These are phyloP conservation scores for Arabis alpina DNA, from an alignment of 345 rosid species.

Conservation along the genomic window DNA sequence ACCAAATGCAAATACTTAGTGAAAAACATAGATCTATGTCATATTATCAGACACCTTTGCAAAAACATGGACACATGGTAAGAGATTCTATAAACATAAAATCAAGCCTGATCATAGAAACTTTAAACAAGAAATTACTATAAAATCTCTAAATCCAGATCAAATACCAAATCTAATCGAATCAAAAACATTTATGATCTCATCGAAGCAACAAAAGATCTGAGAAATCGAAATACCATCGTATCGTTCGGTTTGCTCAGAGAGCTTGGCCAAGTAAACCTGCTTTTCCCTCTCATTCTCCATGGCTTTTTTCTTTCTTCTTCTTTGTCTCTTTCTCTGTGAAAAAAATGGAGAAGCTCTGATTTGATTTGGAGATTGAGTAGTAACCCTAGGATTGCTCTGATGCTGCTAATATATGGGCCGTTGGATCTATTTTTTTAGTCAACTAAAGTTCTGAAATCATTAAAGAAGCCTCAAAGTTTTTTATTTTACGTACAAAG, in stretches of 20 bases:
- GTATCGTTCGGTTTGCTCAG: constrained; percentile 93
- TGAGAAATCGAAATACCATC: constrained; percentile 53
- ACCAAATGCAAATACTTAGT: no score
- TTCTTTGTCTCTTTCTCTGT: background rate
- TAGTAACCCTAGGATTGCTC: constrained; percentile 43
- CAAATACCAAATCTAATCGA: constrained; percentile 14
- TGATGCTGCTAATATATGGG: constrained; percentile 5
- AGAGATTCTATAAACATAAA: background rate
- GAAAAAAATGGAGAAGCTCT: constrained; percentile 22
- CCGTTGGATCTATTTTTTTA: constrained; percentile 42
- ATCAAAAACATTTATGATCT: background rate
- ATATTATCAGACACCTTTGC: background rate
- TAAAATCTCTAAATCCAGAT: constrained; percentile 30
- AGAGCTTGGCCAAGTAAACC: constrained; percentile 85
- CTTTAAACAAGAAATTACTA: background rate
- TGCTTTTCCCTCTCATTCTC: constrained; percentile 85
- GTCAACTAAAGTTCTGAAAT: constrained; percentile 27
- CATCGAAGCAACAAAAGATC: constrained; percentile 15
- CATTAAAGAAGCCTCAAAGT: background rate
- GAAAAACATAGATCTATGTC: constrained; percentile 27
- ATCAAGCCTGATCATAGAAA: constrained; percentile 8
- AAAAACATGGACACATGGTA: background rate
- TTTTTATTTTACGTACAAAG: background rate
- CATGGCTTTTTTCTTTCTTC: constrained; percentile 45
- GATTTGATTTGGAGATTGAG: constrained; percentile 41